phyloP scores from a whole-genome alignment of 75 land plant species.

The Azolla pinnata region DNA sequence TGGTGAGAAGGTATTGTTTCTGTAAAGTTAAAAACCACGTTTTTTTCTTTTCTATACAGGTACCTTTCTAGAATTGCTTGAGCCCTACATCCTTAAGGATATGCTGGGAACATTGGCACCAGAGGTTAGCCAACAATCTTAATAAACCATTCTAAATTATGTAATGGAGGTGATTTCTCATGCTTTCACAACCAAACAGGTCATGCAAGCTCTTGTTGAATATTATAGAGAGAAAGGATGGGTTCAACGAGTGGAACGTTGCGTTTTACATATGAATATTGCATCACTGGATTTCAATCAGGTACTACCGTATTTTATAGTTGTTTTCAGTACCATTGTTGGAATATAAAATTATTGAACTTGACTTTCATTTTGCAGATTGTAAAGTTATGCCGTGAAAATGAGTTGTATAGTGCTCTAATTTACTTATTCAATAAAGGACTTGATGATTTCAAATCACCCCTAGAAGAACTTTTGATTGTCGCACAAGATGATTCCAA shows the following conservation, averaged over 20 bases:
- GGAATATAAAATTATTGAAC: background rate
- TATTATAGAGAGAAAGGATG: conserved; percentile 89
- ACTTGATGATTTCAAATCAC: conserved; percentile 73
- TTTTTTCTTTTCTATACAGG: too few relatives aligned
- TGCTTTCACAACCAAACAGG: conserved; percentile 25
- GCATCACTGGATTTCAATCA: conserved; percentile 97
- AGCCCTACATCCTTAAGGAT: conserved; percentile 93
- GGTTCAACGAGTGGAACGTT: conserved; percentile 92
- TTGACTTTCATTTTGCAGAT: conserved; percentile 40
- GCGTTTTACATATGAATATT: conserved; percentile 98
- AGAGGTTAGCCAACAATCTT: conserved; percentile 42
- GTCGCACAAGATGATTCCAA: conserved; percentile 51
- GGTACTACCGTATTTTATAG: conserved; percentile 19
- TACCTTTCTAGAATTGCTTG: conserved; percentile 92
- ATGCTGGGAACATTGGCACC: conserved; percentile 88
- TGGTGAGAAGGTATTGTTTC: too few relatives aligned
- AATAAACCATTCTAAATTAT: background rate
- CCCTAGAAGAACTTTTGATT: conserved; percentile 76
- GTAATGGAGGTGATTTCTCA: background rate
- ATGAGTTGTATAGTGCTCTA: conserved; percentile 86
- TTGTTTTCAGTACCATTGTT: background rate
- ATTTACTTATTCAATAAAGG: conserved; percentile 92
- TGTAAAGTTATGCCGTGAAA: conserved; percentile 75
- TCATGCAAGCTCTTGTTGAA: conserved; percentile 98
- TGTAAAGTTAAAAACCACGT: too few relatives aligned